These are phyloP conservation scores for Castanea crenata DNA, from an alignment of 306 rosid genomes.

Conservation along the genomic window DNA sequence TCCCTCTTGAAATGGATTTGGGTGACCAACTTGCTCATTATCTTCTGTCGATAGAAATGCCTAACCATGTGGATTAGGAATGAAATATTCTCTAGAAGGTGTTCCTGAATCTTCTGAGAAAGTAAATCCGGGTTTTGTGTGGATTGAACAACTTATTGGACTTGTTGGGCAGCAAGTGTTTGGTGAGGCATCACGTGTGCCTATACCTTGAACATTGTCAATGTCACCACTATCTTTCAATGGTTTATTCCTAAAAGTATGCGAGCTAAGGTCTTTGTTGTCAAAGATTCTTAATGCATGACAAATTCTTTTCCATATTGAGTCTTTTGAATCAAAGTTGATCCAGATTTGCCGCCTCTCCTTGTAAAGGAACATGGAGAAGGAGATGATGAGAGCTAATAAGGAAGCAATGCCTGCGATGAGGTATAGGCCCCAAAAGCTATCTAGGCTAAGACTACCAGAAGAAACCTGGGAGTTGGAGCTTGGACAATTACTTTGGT, in stretches of 20 bases:
- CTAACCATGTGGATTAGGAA: background rate
- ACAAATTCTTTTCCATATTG: background rate
- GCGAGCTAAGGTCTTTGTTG: slow-evolving; percentile 27
- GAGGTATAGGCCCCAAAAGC: slow-evolving; percentile 68
- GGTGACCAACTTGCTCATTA: too few relatives aligned
- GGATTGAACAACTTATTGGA: background rate
- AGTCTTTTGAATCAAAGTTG: background rate
- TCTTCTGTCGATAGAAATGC: background rate
- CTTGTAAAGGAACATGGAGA: background rate
- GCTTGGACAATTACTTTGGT: slow-evolving; percentile 10
- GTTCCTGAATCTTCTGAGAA: background rate
- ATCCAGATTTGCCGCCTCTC: background rate
- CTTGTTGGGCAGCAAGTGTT: background rate
- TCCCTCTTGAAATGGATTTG: too few relatives aligned
- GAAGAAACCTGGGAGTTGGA: slow-evolving; percentile 30
- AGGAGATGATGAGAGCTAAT: slow-evolving; percentile 29
- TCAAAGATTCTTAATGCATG: slow-evolving; percentile 14
- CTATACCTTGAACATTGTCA: background rate
- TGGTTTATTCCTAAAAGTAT: slow-evolving; percentile 7
- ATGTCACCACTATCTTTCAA: background rate
- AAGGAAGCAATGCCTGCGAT: slow-evolving; percentile 31
- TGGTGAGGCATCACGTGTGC: background rate
- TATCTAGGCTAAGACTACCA: slow-evolving; percentile 40
- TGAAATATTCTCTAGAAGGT: background rate
- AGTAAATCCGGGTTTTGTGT: background rate